Evolutionary conservation across 441 rosid genomes (phyloP).

Genomic region (Pelargonium citronellum): DNA sequence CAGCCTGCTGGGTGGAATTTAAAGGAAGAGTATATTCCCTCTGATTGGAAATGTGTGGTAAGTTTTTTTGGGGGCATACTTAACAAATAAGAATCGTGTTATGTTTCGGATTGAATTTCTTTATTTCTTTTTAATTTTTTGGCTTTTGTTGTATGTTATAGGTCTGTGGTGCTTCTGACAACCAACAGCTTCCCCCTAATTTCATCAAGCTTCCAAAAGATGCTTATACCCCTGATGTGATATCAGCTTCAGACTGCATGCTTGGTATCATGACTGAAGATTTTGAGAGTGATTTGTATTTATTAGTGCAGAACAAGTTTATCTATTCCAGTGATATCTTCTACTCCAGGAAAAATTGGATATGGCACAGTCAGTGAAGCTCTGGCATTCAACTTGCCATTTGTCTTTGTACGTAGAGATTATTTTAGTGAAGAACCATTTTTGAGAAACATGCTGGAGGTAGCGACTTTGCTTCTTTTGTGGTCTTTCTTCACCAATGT

Average conservation of each 20-base stretch:
- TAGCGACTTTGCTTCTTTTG: constrained; percentile 22
- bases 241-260: constrained; percentile 99
- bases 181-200: constrained; percentile 80
- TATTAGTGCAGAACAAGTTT: constrained; percentile 9
- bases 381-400: constrained; percentile 80
- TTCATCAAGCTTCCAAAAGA: constrained; percentile 90
- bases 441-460: constrained; percentile 98
- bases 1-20: constrained; percentile 98
- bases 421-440: constrained; percentile 98
- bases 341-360: constrained; percentile 89
- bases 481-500: not conserved
- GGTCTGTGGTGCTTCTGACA: constrained; percentile 98
- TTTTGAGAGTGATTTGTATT: constrained; percentile 6
- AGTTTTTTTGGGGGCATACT: constrained; percentile 19
- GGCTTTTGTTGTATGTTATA: constrained; percentile 23
- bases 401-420: constrained; percentile 98
- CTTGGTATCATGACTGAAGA: constrained; percentile 50
- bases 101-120: not conserved
- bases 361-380: constrained; percentile 99
- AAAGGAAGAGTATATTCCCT: constrained; percentile 78
- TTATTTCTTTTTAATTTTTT: constrained; percentile 5
- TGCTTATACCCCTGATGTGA: constrained; percentile 96
- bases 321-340: constrained; percentile 1
- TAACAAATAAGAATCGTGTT: constrained; percentile 7
- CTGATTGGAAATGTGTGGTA: constrained; percentile 98